These are phyloP conservation scores for Magnaporthiopsis rhizophila DNA, from an alignment of 2,329 filamentous ascomycete genomes.

Conservation along the genomic window DNA sequence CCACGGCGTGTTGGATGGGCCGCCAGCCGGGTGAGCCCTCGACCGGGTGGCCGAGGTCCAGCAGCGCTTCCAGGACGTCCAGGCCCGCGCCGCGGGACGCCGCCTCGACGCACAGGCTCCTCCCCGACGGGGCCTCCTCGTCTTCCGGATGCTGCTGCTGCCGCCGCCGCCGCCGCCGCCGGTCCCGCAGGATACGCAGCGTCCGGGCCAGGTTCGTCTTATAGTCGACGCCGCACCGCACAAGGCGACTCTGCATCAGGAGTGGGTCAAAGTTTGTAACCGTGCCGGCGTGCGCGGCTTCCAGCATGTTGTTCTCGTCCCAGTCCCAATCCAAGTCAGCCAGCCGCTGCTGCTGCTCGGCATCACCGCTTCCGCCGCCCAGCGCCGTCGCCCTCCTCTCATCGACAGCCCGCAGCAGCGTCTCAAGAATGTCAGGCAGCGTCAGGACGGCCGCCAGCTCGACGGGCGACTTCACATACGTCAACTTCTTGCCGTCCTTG, in stretches of 20 bases:
- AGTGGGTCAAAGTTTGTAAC: slow-evolving; percentile 11
- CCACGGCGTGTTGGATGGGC: slow-evolving; percentile 9
- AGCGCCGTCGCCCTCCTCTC: background rate
- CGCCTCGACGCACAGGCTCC: slow-evolving; percentile 11
- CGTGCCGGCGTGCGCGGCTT: slow-evolving; percentile 6
- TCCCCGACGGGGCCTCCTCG: background rate
- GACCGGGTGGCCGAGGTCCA: slow-evolving; percentile 10
- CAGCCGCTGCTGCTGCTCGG: too few relatives aligned
- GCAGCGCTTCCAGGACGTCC: slow-evolving; percentile 11
- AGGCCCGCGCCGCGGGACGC: slow-evolving; percentile 7
- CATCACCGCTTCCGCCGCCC: too few relatives aligned
- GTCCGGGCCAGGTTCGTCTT: slow-evolving; percentile 5
- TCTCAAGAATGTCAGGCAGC: slow-evolving; percentile 12
- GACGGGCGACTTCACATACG: slow-evolving; percentile 7
- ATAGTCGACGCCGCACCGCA: slow-evolving; percentile 12
- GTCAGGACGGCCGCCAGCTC: slow-evolving; percentile 12
- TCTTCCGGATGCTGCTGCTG: background rate
- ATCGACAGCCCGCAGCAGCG: slow-evolving; percentile 8
- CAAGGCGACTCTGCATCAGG: slow-evolving; percentile 11
- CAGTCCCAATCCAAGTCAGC: slow-evolving; percentile 3
- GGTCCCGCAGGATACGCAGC: slow-evolving; percentile 9
- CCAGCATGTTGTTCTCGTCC: slow-evolving; percentile 11
- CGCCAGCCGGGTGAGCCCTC: slow-evolving; percentile 9
- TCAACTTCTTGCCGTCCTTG: background rate
- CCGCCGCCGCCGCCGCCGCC: background rate